These are phyloP conservation scores for Stephania cephalantha DNA, from an alignment of 164 flowering plant species.

Conservation along the genomic window DNA sequence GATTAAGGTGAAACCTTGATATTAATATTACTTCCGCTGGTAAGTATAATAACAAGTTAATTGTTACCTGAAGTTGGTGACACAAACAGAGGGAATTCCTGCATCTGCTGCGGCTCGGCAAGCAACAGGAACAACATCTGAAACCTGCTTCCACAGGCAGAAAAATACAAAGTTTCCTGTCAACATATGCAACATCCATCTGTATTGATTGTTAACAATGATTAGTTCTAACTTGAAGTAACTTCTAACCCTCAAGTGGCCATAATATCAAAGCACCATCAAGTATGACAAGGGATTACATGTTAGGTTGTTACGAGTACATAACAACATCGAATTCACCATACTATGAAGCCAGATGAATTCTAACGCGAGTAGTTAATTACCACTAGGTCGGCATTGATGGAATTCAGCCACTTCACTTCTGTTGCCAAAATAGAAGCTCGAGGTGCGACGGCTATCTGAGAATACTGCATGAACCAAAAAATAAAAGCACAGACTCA, in stretches of 20 bases:
- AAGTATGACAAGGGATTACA: background rate
- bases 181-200: background rate
- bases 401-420: conserved; percentile 83
- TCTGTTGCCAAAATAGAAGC: conserved; percentile 73
- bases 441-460: conserved; percentile 93
- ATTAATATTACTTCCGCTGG: no score
- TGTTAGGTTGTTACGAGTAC: background rate
- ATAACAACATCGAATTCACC: background rate
- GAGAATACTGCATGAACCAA: conserved; percentile 47
- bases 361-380: background rate
- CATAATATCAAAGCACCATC: background rate
- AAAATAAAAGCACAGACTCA: background rate
- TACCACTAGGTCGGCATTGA: conserved; percentile 99
- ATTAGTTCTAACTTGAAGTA: background rate
- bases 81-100: conserved; percentile 95
- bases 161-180: background rate
- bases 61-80: conserved; percentile 84
- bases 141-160: conserved; percentile 43
- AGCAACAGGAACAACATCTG: conserved; percentile 98
- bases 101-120: conserved; percentile 99
- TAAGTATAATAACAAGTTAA: no score
- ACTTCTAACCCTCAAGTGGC: background rate
- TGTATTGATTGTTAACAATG: background rate
- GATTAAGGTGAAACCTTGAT: no score
- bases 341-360: background rate